These are phyloP conservation scores for Hypoxylon fragiforme DNA, from an alignment of 495 filamentous ascomycete genomes.

Conservation along the genomic window DNA sequence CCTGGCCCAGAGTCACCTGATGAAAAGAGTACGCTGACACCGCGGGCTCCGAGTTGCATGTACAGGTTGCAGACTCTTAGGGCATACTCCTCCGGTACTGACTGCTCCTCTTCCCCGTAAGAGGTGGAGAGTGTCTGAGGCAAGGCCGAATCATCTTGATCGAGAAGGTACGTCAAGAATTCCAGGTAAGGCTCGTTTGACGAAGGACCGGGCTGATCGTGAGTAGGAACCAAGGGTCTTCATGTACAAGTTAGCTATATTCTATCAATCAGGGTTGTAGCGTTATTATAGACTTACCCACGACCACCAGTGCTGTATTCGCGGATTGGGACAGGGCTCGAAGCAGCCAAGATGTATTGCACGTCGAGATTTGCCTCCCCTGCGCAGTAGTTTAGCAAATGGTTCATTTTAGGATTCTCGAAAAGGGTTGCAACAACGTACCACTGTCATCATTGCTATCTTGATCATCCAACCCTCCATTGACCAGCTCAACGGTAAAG, in stretches of 20 bases:
- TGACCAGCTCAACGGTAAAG: slow-evolving; percentile 61
- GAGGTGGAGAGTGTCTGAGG: slow-evolving; percentile 73
- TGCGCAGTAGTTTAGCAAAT: slow-evolving; percentile 15
- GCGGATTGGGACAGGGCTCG: slow-evolving; percentile 60
- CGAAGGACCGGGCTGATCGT: slow-evolving; percentile 54
- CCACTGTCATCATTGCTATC: slow-evolving; percentile 46
- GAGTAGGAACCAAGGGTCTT: slow-evolving; percentile 62
- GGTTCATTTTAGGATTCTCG: neutral
- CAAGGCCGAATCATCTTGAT: slow-evolving; percentile 48
- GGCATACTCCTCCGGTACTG: slow-evolving; percentile 66
- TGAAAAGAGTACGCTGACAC: slow-evolving; percentile 71
- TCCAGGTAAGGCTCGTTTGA: slow-evolving; percentile 77
- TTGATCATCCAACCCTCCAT: slow-evolving; percentile 59
- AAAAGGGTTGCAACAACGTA: slow-evolving; percentile 9
- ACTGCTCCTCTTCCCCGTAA: slow-evolving; percentile 75
- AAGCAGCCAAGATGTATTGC: slow-evolving; percentile 63
- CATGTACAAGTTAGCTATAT: slow-evolving; percentile 9
- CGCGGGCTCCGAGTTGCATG: slow-evolving; percentile 69
- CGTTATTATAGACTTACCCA: slow-evolving; percentile 35
- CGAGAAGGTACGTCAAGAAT: slow-evolving; percentile 60
- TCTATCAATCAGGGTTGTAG: neutral
- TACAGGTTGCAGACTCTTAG: slow-evolving; percentile 66
- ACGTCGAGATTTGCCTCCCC: slow-evolving; percentile 74
- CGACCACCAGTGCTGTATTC: slow-evolving; percentile 71
- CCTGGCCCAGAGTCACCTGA: slow-evolving; percentile 76